Percentiles rank a stretch among this genome's conserved stretches.
Evolutionary conservation across 805 yeast genomes (phyloP).

Genomic region (Yarrowia yakushimensis): DNA sequence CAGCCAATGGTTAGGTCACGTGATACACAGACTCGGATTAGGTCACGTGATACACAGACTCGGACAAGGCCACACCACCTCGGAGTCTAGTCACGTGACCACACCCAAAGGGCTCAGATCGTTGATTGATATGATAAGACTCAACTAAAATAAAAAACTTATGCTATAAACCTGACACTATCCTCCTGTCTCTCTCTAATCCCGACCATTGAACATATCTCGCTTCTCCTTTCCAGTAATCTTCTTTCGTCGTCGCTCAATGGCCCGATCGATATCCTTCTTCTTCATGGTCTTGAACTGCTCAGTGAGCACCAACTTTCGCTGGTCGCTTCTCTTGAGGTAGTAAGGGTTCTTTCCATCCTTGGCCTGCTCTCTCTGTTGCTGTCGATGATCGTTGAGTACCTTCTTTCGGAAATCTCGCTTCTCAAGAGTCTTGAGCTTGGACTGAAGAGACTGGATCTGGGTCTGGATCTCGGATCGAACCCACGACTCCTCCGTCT

Average conservation of each 20-base stretch:
- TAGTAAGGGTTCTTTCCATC: conserved; percentile 68
- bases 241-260: conserved; percentile 40
- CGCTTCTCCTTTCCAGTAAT: conserved; percentile 41
- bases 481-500: conserved; percentile 32
- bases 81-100: not conserved
- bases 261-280: conserved; percentile 36
- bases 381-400: conserved; percentile 60
- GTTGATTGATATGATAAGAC: no score
- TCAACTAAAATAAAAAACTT: not conserved
- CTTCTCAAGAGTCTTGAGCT: conserved; percentile 62
- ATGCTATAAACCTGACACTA: not conserved
- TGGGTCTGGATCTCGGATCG: conserved; percentile 40
- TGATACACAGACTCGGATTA: no score
- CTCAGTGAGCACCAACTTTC: conserved; percentile 39
- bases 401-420: conserved; percentile 72
- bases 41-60: not conserved
- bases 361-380: conserved; percentile 74
- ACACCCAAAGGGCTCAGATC: no score
- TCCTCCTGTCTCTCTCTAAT: not conserved
- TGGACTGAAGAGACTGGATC: conserved; percentile 38
- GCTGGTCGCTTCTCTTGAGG: conserved; percentile 39
- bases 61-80: no score
- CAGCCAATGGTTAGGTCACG: not conserved
- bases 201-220: conserved; percentile 30
- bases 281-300: conserved; percentile 39